These are phyloP conservation scores for Saccharomycopsis vini DNA, from an alignment of 805 yeast genomes.

Conservation along the genomic window DNA sequence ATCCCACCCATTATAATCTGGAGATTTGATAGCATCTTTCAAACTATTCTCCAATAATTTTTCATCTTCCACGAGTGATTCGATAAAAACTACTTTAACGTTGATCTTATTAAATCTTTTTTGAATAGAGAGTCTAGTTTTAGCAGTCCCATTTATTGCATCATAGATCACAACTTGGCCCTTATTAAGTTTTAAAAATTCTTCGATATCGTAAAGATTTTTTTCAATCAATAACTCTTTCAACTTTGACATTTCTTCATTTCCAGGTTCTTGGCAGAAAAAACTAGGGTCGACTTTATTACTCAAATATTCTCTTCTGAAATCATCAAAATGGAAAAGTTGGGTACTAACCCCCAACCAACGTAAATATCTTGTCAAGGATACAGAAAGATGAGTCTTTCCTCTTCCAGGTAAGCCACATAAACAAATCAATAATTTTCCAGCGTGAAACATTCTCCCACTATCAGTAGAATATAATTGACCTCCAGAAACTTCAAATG, in stretches of 20 bases:
- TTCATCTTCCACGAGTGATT: slow-evolving; percentile 72
- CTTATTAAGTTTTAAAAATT: slow-evolving; percentile 61
- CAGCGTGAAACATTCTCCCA: slow-evolving; percentile 92
- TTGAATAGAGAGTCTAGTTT: slow-evolving; percentile 53
- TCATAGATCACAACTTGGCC: slow-evolving; percentile 97
- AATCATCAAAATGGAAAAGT: slow-evolving; percentile 86
- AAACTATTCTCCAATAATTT: slow-evolving; percentile 65
- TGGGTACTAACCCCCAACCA: slow-evolving; percentile 96
- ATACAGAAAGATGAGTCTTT: slow-evolving; percentile 85
- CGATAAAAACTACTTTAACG: slow-evolving; percentile 80
- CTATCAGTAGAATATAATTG: slow-evolving; percentile 89
- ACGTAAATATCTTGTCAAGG: slow-evolving; percentile 81
- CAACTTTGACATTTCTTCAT: slow-evolving; percentile 38
- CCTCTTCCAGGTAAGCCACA: slow-evolving; percentile 96
- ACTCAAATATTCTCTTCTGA: slow-evolving; percentile 46
- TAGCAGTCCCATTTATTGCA: slow-evolving; percentile 79
- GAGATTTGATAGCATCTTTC: slow-evolving; percentile 75
- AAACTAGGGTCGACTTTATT: slow-evolving; percentile 60
- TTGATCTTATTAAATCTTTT: slow-evolving; percentile 44
- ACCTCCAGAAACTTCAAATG: slow-evolving; percentile 74
- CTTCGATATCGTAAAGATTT: slow-evolving; percentile 60
- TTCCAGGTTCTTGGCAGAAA: slow-evolving; percentile 34
- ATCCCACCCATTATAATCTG: slow-evolving; percentile 77
- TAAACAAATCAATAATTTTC: slow-evolving; percentile 78
- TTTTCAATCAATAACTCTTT: slow-evolving; percentile 51